Percentiles rank a stretch among this genome's conserved stretches.
Evolutionary conservation across 1,284 basidiomycete species (phyloP).

Genomic region (Agaricales sp.): DNA sequence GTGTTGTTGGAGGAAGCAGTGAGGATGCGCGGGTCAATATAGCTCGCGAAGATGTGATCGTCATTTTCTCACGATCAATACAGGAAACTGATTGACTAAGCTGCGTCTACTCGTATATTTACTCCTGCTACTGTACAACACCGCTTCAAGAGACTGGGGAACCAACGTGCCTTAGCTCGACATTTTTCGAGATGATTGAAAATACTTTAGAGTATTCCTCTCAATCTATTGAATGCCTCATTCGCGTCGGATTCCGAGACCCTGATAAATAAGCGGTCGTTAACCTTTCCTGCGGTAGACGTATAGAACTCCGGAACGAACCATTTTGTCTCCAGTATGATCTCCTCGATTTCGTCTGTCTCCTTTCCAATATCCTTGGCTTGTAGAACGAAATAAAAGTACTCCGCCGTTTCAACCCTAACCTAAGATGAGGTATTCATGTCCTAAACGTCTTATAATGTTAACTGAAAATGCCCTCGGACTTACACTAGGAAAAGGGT

Average conservation of each 20-base stretch:
- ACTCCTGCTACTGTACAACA: no score
- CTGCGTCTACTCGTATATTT: no score
- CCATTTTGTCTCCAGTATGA: conserved; percentile 80
- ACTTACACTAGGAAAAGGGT: conserved; percentile 70
- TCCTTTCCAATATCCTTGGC: conserved; percentile 54
- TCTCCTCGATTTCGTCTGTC: conserved; percentile 62
- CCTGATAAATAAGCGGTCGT: no score
- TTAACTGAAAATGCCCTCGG: conserved; percentile 6
- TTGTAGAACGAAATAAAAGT: conserved; percentile 67
- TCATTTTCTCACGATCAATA: neutral
- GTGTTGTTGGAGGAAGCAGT: conserved; percentile 3
- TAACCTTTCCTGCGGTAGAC: no score
- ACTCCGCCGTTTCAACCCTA: conserved; percentile 71
- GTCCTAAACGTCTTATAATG: conserved; percentile 8
- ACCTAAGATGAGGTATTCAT: conserved; percentile 37
- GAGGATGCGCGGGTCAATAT: neutral
- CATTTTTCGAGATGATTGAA: no score
- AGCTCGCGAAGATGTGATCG: neutral
- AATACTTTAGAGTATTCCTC: no score
- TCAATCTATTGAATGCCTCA: no score
- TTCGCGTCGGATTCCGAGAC: no score
- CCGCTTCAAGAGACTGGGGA: no score
- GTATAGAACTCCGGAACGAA: no score
- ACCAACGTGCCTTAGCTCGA: no score
- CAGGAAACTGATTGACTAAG: no score